Conservation (phyloP, 306 rosid genomes). For the Geum urbanum region DNA sequence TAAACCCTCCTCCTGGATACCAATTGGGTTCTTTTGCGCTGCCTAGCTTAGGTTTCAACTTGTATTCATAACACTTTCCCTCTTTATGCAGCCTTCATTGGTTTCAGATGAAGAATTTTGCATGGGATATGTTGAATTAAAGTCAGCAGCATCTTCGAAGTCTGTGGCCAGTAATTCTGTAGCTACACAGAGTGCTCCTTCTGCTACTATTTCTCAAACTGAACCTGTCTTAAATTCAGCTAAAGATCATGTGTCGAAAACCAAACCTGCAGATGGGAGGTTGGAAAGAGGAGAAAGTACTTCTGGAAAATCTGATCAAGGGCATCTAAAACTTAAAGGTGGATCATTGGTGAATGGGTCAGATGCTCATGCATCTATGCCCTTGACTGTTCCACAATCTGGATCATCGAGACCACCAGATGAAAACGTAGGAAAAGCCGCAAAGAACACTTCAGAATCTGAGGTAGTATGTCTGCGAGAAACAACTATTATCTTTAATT, state of each 20-base stretch:
- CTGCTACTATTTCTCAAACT: conserved; percentile 45
- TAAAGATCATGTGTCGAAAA: conserved; percentile 55
- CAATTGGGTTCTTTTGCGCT: not conserved
- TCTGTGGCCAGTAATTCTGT: conserved; percentile 51
- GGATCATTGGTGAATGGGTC: conserved; percentile 53
- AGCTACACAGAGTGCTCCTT: conserved; percentile 47
- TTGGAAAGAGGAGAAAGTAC: conserved; percentile 55
- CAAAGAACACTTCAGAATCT: conserved; percentile 40
- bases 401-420: conserved; percentile 63
- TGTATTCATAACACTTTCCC: not conserved
- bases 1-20: not conserved
- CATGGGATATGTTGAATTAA: conserved; percentile 81
- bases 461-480: conserved; percentile 52
- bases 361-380: conserved; percentile 58
- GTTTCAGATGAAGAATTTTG: conserved; percentile 95
- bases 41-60: conserved; percentile 7
- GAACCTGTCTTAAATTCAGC: conserved; percentile 50
- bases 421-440: conserved; percentile 52
- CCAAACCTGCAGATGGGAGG: conserved; percentile 57
- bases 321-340: conserved; percentile 58
- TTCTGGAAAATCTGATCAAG: conserved; percentile 60
- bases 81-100: conserved; percentile 77
- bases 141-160: conserved; percentile 64
- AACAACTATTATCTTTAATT: not conserved
- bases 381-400: conserved; percentile 43